Evolutionary conservation across 805 yeast genomes (phyloP).

Genomic region (Pichia cephalocereana): DNA sequence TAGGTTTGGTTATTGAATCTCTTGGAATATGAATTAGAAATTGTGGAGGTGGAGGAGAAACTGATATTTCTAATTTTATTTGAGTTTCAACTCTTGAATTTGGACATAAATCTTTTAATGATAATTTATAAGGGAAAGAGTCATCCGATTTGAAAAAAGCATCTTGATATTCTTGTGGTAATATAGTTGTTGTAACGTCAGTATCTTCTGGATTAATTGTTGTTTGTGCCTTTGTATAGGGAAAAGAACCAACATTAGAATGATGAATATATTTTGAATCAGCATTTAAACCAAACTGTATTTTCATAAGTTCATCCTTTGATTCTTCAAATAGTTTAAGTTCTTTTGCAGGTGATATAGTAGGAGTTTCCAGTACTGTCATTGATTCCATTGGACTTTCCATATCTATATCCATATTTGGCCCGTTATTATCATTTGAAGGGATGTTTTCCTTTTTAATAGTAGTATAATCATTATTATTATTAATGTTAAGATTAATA

Average conservation of each 20-base stretch:
- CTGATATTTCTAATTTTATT: conserved; percentile 60
- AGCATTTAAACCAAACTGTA: conserved; percentile 39
- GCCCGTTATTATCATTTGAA: too few species aligned
- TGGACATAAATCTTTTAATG: conserved; percentile 57
- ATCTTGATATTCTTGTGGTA: conserved; percentile 24
- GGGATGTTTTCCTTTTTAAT: too few species aligned
- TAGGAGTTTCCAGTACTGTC: not conserved
- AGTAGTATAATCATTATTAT: too few species aligned
- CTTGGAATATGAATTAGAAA: conserved; percentile 71
- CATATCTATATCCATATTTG: too few species aligned
- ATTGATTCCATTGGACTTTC: not conserved
- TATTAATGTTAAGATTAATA: not conserved
- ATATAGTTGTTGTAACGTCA: conserved; percentile 19
- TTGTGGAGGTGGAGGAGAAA: conserved; percentile 74
- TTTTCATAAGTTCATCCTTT: conserved; percentile 39
- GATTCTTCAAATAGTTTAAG: conserved; percentile 32
- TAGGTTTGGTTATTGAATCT: conserved; percentile 81
- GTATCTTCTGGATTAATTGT: conserved; percentile 12
- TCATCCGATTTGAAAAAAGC: conserved; percentile 11
- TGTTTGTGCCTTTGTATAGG: conserved; percentile 6
- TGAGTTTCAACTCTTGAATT: conserved; percentile 94
- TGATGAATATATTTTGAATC: conserved; percentile 12
- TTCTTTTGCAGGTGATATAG: conserved; percentile 14
- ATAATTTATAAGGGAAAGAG: conserved; percentile 38
- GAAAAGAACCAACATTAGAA: conserved; percentile 21